Percentiles rank a stretch among this genome's conserved stretches.
Conservation (phyloP, 805 yeast species). For the Lachancea cidri region DNA sequence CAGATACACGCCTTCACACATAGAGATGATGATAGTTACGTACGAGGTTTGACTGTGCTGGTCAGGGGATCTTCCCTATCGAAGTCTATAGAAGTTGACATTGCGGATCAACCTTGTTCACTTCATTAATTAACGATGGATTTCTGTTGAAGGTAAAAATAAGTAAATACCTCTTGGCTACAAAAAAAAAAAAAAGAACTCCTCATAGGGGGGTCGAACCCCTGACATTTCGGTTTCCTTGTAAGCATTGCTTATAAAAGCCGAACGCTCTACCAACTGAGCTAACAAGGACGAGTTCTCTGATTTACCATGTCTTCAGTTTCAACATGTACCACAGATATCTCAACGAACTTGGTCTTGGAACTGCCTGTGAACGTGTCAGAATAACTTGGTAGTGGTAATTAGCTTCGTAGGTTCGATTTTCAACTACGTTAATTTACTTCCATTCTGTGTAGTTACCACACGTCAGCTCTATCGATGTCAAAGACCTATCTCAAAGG, state of each 20-base stretch:
- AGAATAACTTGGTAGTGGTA: too few relatives aligned
- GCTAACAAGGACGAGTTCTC: slow-evolving; percentile 49
- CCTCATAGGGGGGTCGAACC: slow-evolving; percentile 50
- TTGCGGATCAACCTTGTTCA: slow-evolving; percentile 5
- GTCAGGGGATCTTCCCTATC: slow-evolving; percentile 70
- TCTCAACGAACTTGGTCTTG: too few relatives aligned
- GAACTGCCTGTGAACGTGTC: too few relatives aligned
- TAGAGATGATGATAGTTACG: too few relatives aligned
- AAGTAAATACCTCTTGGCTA: not conserved
- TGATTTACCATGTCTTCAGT: too few relatives aligned
- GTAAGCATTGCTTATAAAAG: slow-evolving; percentile 46
- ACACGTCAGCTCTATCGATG: too few relatives aligned
- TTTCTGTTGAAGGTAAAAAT: not conserved
- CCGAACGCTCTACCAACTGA: slow-evolving; percentile 71
- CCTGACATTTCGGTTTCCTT: slow-evolving; percentile 46
- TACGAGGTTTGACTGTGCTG: slow-evolving; percentile 61
- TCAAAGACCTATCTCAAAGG: too few relatives aligned
- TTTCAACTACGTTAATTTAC: too few relatives aligned
- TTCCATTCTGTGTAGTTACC: too few relatives aligned
- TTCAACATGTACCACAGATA: too few relatives aligned
- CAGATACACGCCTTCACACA: too few relatives aligned
- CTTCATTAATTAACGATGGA: not conserved
- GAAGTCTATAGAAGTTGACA: slow-evolving; percentile 23
- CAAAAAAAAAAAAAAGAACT: slow-evolving; percentile 31
- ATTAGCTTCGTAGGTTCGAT: too few relatives aligned